Percentiles rank a stretch among this genome's conserved stretches.
Conservation (phyloP, 345 rosid genomes). For the Lumnitzera racemosa region DNA sequence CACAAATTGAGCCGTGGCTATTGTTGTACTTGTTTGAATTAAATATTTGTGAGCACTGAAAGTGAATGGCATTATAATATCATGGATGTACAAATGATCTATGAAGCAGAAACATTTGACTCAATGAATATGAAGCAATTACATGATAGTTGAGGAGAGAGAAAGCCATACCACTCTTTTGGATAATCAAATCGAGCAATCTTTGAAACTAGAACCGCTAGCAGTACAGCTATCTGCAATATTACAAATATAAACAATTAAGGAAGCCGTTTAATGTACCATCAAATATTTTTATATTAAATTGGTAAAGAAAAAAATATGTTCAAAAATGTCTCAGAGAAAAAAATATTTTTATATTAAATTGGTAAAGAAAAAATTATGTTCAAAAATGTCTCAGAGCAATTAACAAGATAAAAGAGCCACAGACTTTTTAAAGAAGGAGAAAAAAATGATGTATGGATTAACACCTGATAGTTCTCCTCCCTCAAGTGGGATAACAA, state of each 20-base stretch:
- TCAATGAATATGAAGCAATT: neutral
- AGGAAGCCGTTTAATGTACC: neutral
- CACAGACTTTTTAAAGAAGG: neutral
- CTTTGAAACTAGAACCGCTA: conserved; percentile 84
- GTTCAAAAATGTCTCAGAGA: neutral
- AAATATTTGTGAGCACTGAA: too few species aligned
- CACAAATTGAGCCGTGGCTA: too few species aligned
- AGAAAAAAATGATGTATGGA: conserved; percentile 4
- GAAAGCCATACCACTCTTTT: conserved; percentile 55
- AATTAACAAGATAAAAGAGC: conserved; percentile 2
- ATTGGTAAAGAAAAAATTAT: neutral
- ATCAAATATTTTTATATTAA: neutral
- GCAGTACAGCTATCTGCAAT: conserved; percentile 67
- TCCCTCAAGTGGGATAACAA: conserved; percentile 74
- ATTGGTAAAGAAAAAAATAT: neutral
- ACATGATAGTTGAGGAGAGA: neutral
- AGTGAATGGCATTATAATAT: too few species aligned
- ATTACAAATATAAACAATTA: neutral
- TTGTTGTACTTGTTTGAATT: too few species aligned
- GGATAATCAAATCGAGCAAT: conserved; percentile 98
- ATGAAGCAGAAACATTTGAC: too few species aligned
- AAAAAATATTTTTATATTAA: neutral
- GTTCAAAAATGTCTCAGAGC: neutral
- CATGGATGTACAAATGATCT: too few species aligned
- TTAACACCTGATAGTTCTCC: conserved; percentile 66